A percentile compares a stretch with the other conserved stretches of the same genome.
Conservation (phyloP, 768 basidiomycete genomes). For the Dacryopinax spathularia region DNA sequence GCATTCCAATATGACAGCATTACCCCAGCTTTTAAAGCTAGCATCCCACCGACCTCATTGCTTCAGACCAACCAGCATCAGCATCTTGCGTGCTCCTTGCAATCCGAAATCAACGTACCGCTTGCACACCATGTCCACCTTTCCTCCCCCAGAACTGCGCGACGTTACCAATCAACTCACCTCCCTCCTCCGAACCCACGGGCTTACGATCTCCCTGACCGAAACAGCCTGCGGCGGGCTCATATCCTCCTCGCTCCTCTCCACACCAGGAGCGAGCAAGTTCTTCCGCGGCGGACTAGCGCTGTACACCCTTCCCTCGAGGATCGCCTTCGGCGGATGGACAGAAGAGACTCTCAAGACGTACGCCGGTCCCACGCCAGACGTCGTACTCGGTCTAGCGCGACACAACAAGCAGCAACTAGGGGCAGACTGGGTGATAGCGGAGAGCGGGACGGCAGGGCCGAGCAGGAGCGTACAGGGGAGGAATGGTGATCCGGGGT, state of each 20-base stretch:
- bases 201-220: background rate
- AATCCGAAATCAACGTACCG: background rate
- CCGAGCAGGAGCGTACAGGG: conserved; percentile 6
- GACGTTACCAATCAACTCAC: too few relatives aligned
- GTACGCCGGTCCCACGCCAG: conserved; percentile 8
- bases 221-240: conserved; percentile 6
- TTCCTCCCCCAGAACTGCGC: background rate
- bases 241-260: conserved; percentile 4
- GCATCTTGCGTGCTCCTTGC: background rate
- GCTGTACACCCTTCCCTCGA: conserved; percentile 7
- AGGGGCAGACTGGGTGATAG: conserved; percentile 5
- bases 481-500: conserved; percentile 7
- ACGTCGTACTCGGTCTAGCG: conserved; percentile 6
- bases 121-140: background rate
- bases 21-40: too few relatives aligned
- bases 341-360: conserved; percentile 4
- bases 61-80: background rate
- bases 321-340: conserved; percentile 9
- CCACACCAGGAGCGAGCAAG: conserved; percentile 9
- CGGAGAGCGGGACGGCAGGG: conserved; percentile 10
- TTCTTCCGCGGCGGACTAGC: conserved; percentile 6
- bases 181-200: background rate
- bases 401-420: conserved; percentile 1
- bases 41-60: background rate
- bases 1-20: too few relatives aligned